Conservation (phyloP, 257 asterid species). For the Penstemon eatonii region DNA sequence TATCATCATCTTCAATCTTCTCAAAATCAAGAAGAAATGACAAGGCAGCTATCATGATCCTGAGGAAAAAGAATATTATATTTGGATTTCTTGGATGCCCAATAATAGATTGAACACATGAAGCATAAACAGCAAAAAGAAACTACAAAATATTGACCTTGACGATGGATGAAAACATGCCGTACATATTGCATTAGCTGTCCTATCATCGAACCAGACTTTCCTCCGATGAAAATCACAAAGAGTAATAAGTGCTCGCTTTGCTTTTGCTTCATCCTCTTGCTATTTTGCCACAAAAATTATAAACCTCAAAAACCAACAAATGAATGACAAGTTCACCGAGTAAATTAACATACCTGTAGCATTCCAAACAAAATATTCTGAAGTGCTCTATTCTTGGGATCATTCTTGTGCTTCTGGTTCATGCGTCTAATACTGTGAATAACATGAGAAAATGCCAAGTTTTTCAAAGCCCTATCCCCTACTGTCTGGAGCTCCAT, state of each 20-base stretch:
- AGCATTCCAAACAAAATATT: slow-evolving; percentile 69
- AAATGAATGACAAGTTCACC: slow-evolving; percentile 12
- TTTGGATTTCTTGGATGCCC: slow-evolving; percentile 7
- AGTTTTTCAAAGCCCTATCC: slow-evolving; percentile 54
- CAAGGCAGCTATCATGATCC: slow-evolving; percentile 92
- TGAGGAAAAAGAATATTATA: slow-evolving; percentile 38
- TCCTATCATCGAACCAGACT: slow-evolving; percentile 89
- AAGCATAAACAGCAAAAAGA: background rate
- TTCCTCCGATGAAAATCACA: slow-evolving; percentile 85
- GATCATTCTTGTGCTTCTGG: slow-evolving; percentile 86
- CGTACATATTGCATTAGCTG: slow-evolving; percentile 86
- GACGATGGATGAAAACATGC: slow-evolving; percentile 84
- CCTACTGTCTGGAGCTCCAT: slow-evolving; percentile 92
- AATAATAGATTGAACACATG: slow-evolving; percentile 4
- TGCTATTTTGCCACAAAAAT: slow-evolving; percentile 46
- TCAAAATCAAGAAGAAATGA: slow-evolving; percentile 92
- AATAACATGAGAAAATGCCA: slow-evolving; percentile 77
- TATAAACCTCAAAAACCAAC: slow-evolving; percentile 19
- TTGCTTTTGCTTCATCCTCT: slow-evolving; percentile 89
- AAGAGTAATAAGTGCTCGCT: slow-evolving; percentile 69
- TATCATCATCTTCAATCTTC: slow-evolving; percentile 72
- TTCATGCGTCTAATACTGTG: slow-evolving; percentile 72
- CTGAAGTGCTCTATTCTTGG: slow-evolving; percentile 76
- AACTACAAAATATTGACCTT: slow-evolving; percentile 39
- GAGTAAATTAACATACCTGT: slow-evolving; percentile 53